Percentiles rank a stretch among this genome's conserved stretches.
These are phyloP conservation scores for Botrytis fragariae DNA, from an alignment of 2,329 filamentous ascomycete species.

Conservation along the genomic window DNA sequence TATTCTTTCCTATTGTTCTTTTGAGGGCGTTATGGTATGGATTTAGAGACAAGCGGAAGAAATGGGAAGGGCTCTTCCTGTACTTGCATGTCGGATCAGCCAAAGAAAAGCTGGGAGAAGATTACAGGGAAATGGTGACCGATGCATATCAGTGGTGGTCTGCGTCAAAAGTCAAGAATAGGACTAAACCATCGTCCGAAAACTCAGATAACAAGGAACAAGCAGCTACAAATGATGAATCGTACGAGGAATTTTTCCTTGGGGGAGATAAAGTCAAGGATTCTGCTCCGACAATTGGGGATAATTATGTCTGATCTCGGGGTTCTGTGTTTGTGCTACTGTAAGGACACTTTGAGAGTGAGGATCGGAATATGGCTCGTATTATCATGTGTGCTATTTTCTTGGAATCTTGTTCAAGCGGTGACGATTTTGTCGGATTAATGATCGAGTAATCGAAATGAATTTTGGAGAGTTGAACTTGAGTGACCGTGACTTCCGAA, in stretches of 20 bases:
- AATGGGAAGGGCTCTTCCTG: background rate
- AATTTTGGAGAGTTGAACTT: background rate
- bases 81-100: background rate
- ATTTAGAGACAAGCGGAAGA: background rate
- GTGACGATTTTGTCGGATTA: background rate
- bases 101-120: background rate
- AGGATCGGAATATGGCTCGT: background rate
- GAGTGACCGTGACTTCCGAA: background rate
- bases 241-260: background rate
- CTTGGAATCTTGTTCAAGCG: background rate
- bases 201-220: no score
- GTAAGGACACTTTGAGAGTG: background rate
- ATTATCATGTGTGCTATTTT: background rate
- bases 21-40: background rate
- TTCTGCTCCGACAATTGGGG: background rate
- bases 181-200: accelerated
- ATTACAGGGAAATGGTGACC: accelerated
- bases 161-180: background rate
- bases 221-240: background rate
- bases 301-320: accelerated
- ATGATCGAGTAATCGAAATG: background rate
- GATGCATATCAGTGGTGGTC: background rate
- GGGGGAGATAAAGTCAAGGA: accelerated
- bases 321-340: background rate
- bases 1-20: background rate